A percentile compares a stretch with the other conserved stretches of the same genome.
These are phyloP conservation scores for Phytophthora meadii DNA, from an alignment of 352 stramenopile genomes.

Conservation along the genomic window DNA sequence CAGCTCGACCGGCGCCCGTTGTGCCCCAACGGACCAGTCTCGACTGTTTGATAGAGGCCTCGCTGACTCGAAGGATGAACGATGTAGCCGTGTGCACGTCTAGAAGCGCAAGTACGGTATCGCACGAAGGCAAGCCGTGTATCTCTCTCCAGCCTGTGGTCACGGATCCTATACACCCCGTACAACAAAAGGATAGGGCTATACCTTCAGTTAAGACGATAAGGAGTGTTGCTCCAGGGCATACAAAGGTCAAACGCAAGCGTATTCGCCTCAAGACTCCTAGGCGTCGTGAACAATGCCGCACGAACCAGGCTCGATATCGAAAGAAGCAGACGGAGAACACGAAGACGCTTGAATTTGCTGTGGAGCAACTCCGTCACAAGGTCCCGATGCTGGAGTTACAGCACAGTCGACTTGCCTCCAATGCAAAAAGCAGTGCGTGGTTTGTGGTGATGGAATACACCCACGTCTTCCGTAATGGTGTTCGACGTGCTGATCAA, in stretches of 20 bases:
- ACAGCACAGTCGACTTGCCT: slow-evolving; percentile 19
- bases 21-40: slow-evolving; percentile 3
- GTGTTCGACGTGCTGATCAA: neutral
- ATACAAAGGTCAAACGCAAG: slow-evolving; percentile 30
- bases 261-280: slow-evolving; percentile 52
- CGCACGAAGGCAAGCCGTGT: neutral
- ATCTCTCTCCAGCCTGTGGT: neutral
- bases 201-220: slow-evolving; percentile 12
- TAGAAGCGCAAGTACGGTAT: neutral
- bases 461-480: slow-evolving; percentile 34
- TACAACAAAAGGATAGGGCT: neutral
- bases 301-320: slow-evolving; percentile 55
- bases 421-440: slow-evolving; percentile 6
- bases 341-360: slow-evolving; percentile 23
- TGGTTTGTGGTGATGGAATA: slow-evolving; percentile 27
- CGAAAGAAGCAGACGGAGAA: slow-evolving; percentile 41
- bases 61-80: slow-evolving; percentile 1
- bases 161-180: neutral
- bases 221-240: neutral
- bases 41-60: slow-evolving; percentile 10
- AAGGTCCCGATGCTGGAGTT: slow-evolving; percentile 34
- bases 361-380: slow-evolving; percentile 23
- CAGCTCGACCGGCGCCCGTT: neutral
- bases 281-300: slow-evolving; percentile 54
- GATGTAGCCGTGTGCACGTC: neutral